Evolutionary conservation across 2,329 filamentous ascomycete genomes (phyloP).

Genomic region (Myriosclerotinia curreyana): DNA sequence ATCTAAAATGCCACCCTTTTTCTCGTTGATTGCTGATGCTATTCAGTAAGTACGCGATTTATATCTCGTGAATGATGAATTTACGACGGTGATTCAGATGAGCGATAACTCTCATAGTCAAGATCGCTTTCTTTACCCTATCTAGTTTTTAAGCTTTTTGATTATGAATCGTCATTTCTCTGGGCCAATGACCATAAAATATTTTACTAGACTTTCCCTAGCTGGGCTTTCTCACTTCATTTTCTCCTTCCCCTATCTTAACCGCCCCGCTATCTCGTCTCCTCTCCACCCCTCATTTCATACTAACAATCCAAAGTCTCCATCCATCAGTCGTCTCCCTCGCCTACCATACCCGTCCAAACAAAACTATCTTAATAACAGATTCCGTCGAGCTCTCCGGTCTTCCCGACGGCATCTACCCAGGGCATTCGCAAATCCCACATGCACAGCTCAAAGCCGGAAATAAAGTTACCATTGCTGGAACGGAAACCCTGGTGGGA

Average conservation of each 20-base stretch:
- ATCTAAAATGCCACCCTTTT: constrained; percentile 43
- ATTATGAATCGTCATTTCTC: background rate
- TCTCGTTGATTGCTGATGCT: constrained; percentile 52
- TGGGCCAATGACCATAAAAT: background rate
- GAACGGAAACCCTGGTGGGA: constrained; percentile 53
- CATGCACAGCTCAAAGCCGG: constrained; percentile 49
- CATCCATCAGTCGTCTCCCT: constrained; percentile 50
- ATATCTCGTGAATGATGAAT: background rate
- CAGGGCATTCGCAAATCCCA: constrained; percentile 51
- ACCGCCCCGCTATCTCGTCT: background rate
- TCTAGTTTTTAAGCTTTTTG: too few species aligned
- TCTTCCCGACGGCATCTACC: constrained; percentile 50
- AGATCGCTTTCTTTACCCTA: too few species aligned
- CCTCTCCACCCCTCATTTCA: background rate
- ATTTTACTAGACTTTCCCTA: background rate
- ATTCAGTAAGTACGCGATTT: constrained; percentile 41
- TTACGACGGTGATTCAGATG: background rate
- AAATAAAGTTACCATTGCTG: constrained; percentile 49
- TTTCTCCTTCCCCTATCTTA: background rate
- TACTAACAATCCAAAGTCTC: constrained; percentile 33
- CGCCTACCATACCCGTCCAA: constrained; percentile 47
- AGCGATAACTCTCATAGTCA: background rate
- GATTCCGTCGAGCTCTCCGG: constrained; percentile 54
- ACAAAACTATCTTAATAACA: constrained; percentile 50
- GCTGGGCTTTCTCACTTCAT: background rate